Base-by-base conservation (phyloP, 805 yeast species). In the Peterozyma xylosa region DNA sequence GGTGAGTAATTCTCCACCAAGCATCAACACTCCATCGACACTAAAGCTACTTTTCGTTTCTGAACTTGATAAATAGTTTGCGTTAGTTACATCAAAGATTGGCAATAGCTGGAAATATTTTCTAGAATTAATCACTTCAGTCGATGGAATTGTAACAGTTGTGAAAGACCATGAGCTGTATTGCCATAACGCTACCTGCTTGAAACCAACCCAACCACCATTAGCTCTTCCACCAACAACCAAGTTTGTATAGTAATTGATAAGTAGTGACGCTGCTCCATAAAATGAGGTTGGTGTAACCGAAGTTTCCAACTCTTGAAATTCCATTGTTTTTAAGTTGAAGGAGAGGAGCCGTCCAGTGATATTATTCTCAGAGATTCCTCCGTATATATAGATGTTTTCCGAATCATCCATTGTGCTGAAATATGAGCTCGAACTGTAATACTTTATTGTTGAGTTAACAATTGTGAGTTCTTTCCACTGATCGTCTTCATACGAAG, bases 131-230 rank as follows among this genome's bases (percentile, higher is more conserved):
- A 83, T 65, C 10, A 62, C 47, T 33, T 62, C 60, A 42, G 55
- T 57, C 10, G 52, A 48, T 1, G 53, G 56, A 21, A 21, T 21
- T 35, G 60, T 50, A 1, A 66, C 62, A 0, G 67, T 51, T 45
- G 64, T 62, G 56, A 78, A 84, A 3, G 85, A 72, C 95, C 95
- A 86, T 9, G 85, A 63, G 40, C 68, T 66, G 48, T 76, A 78
- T 51, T 79, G 80, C 86, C 89, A 84, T 2, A 82, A 59, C 0
- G 93, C 91, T 15, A 83, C 62, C 59, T 85, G 93, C 51, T 72
- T 71, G 80, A 85, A 75, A 48, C 76, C 74, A 33, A 84, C 74
- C 88, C 90, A 84, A 0, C 88, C 88, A 2, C 62, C 53, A 5
- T 57, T 52, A 2, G 86, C 73, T 42, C 67, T 67, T 2, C 95